Base-by-base conservation (phyloP, 352 stramenopile species). In the Globisporangium radiosum region DNA sequence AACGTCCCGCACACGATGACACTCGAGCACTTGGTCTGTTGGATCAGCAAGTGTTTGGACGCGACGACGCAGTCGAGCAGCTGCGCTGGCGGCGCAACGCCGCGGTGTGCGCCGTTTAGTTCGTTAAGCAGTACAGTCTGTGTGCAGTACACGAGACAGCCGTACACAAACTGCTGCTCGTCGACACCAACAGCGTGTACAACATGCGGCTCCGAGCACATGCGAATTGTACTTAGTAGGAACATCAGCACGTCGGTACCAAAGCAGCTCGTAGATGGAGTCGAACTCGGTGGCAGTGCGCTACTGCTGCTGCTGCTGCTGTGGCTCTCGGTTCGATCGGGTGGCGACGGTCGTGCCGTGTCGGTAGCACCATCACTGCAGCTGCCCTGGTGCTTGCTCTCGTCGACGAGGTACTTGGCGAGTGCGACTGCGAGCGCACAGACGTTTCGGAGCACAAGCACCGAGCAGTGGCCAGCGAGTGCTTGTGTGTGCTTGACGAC, bases 161-260 rank as follows among this genome's bases (percentile, higher is more conserved):
- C 72, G 53, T 87, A 89, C 60, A 91, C 87, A 45, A 90, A 90
- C 14, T 85, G 83, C 36, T 89, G 78, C 11, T 81, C 67, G 38
- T 89, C 81, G 0, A 54, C 51, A 7, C 81, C 78, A 17, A 93
- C 37, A 1, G 72, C 37, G 57, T 81, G 71, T 0, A 36, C 62
- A 13, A 81, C 63, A 5, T 63, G 59, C 8, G 69, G 44, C 17
- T 81, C 65, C 9, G 69, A 59, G 36, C 68, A 85, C 61, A 73
- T 67, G 38, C 78, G 66, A 37, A 78, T 70, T 9, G 69, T 73
- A 36, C 64, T 68, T 6, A 88, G 50, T 13, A 88, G 69, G 51
- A 89, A 88, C 5, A 61, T 33, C 15, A 89, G 60, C 48, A 75
- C 70, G 13, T 82, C 71, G 1, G 60, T 74, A 9, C 81, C 81